Conservation (phyloP, 1,139 yeast genomes). For the Candida labiduridarum region DNA sequence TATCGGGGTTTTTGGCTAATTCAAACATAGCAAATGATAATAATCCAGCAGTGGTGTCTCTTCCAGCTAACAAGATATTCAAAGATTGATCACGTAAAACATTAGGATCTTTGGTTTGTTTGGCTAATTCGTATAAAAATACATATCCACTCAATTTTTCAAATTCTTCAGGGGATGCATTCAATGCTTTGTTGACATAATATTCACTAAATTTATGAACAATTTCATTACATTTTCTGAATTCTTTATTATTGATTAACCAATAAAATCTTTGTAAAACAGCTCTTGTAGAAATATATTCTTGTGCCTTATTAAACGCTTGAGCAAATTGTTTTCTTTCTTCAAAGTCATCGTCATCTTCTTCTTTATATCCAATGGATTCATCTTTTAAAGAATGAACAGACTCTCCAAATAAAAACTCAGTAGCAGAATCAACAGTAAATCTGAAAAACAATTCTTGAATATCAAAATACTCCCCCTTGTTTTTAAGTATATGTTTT, state of each 20-base stretch:
- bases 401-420: conserved; percentile 42
- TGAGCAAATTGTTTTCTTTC: conserved; percentile 27
- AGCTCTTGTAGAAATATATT: conserved; percentile 30
- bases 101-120: conserved; percentile 44
- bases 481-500: conserved; percentile 27
- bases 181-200: conserved; percentile 34
- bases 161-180: conserved; percentile 24
- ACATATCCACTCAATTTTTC: conserved; percentile 36
- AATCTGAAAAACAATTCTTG: conserved; percentile 40
- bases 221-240: conserved; percentile 20
- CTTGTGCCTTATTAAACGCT: conserved; percentile 33
- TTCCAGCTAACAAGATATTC: conserved; percentile 48
- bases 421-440: conserved; percentile 45
- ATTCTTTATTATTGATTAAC: conserved; percentile 25
- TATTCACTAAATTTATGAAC: conserved; percentile 33
- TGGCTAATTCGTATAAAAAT: conserved; percentile 47
- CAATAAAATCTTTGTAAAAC: conserved; percentile 31
- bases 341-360: conserved; percentile 18
- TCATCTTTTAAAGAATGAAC: conserved; percentile 33
- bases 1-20: conserved; percentile 41
- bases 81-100: conserved; percentile 47
- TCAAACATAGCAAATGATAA: conserved; percentile 46
- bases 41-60: conserved; percentile 52
- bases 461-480: conserved; percentile 32
- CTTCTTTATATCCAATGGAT: conserved; percentile 25